phyloP scores from a whole-genome alignment of 2,329 filamentous ascomycete species.

The Ascochyta clinopodiicola region DNA sequence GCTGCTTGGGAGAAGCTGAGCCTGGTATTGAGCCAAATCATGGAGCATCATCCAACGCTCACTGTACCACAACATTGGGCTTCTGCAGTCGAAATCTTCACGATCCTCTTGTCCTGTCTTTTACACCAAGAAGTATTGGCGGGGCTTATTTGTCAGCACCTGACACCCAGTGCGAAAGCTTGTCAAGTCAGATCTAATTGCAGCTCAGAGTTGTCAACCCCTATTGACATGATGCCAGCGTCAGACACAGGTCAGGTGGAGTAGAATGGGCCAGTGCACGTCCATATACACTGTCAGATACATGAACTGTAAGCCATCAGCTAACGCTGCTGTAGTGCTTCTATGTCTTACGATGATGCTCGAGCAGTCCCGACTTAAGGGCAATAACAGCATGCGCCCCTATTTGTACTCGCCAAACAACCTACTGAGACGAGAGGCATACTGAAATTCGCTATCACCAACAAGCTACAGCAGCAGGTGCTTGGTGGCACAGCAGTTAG shows the following conservation, averaged over 20 bases:
- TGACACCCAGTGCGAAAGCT: not conserved
- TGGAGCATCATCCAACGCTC: not conserved
- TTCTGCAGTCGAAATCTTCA: not conserved
- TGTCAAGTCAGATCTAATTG: not conserved
- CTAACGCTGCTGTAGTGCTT: not conserved
- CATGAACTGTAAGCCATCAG: not conserved
- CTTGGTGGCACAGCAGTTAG: not conserved
- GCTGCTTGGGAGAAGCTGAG: not conserved
- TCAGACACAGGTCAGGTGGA: not conserved
- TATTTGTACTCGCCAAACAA: not conserved
- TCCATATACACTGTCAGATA: not conserved
- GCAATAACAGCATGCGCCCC: not conserved
- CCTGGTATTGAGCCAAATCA: not conserved
- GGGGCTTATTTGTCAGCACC: not conserved
- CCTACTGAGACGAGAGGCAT: not conserved
- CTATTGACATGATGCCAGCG: not conserved
- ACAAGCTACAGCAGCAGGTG: conserved; percentile 4
- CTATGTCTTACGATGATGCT: not conserved
- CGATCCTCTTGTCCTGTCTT: not conserved
- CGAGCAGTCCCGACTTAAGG: not conserved
- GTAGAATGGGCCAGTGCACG: not conserved
- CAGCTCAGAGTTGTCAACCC: not conserved
- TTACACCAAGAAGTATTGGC: not conserved
- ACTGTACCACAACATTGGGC: not conserved
- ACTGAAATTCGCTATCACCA: not conserved